Base-by-base conservation (phyloP, 805 yeast genomes). In the Jamesozyma jinghongensis region DNA sequence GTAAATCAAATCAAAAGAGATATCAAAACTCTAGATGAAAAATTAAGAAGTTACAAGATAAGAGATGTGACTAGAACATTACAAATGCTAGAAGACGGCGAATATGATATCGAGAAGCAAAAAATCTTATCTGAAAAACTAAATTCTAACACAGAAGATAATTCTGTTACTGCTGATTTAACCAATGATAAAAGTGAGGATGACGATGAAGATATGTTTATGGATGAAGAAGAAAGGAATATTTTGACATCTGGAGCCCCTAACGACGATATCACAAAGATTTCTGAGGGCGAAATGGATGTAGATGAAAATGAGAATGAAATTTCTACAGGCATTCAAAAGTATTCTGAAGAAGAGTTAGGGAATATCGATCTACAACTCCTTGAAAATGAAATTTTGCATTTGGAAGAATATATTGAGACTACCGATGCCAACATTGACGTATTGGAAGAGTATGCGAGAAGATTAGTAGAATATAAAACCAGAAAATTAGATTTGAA, bases 391-490 rank as follows among this genome's bases (percentile, higher is more conserved):
- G 79, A 77, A 36, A 72, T 85, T 32, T 73, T 65, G 4, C 67
- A 63, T 27, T 56, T 85, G 14, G 80, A 82, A 48, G 67, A 65
- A 3, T 72, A 71, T 45, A 65, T 84, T 52, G 72, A 71, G 4
- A 68, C 69, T 13, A 73, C 78, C 6, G 71, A 70, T 42, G 79
- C 79, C 3, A 90, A 90, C 56, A 68, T 81, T 42, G 88, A 82
- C 41, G 74, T 85, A 3, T 66, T 90, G 36, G 75, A 75, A 42
- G 94, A 87, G 47, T 92, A 87, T 57, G 82, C 83, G 0, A 59
- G 65, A 31, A 75, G 94, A 43, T 71, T 73, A 37, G 56, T 57
- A 1, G 96, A 87, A 50, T 86, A 70, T 53, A 71, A 69, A 26
- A 63, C 69, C 3, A 71, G 96, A 42, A 75, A 79, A 51, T 50